Conservation (phyloP, 495 filamentous ascomycete species). For the Polyplosphaeria fusca region DNA sequence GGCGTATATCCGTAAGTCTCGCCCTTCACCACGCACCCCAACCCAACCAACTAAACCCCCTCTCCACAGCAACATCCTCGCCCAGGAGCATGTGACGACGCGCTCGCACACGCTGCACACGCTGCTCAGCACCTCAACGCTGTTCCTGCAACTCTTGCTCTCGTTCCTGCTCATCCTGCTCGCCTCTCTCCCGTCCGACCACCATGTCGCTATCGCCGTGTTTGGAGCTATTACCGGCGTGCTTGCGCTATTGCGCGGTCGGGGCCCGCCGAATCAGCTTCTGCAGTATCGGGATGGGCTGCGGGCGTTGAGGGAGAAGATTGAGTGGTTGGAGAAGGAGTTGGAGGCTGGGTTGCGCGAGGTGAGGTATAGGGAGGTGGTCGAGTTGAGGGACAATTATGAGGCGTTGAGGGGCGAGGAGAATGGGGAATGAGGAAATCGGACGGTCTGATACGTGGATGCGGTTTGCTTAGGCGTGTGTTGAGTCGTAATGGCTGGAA, state of each 20-base stretch:
- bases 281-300: slow-evolving; percentile 27
- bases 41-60: too few relatives aligned
- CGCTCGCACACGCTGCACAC: slow-evolving; percentile 8
- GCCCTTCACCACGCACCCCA: too few relatives aligned
- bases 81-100: slow-evolving; percentile 9
- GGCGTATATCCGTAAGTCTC: slow-evolving; percentile 28
- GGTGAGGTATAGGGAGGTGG: slow-evolving; percentile 28
- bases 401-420: slow-evolving; percentile 28
- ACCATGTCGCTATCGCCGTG: slow-evolving; percentile 25
- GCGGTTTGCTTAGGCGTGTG: neutral
- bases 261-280: slow-evolving; percentile 19
- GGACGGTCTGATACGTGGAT: neutral
- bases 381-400: slow-evolving; percentile 27
- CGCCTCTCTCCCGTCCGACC: slow-evolving; percentile 23
- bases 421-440: neutral
- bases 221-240: slow-evolving; percentile 27
- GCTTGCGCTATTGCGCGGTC: slow-evolving; percentile 18
- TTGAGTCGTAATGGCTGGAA: neutral
- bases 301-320: slow-evolving; percentile 21
- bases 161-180: slow-evolving; percentile 28
- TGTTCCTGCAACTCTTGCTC: slow-evolving; percentile 26
- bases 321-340: slow-evolving; percentile 31
- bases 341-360: slow-evolving; percentile 29
- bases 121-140: slow-evolving; percentile 10
- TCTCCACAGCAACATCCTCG: slow-evolving; percentile 22